A percentile compares a stretch with the other conserved stretches of the same genome.
Evolutionary conservation across 805 yeast species (phyloP).

Genomic region (Schizosaccharomyces osmophilus): DNA sequence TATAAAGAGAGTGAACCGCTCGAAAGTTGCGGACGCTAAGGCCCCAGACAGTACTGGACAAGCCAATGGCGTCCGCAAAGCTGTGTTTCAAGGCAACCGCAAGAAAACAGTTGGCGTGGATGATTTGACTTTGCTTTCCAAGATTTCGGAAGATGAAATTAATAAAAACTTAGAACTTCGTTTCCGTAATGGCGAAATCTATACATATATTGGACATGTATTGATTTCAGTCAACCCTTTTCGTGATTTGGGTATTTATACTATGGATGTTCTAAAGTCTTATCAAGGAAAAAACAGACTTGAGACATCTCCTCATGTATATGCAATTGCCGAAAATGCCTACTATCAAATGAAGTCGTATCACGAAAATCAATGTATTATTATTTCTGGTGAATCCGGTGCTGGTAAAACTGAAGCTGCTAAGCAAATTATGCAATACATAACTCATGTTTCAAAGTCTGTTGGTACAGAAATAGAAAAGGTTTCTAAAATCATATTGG

Average conservation of each 20-base stretch:
- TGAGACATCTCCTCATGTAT: constrained; percentile 87
- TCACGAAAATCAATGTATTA: constrained; percentile 86
- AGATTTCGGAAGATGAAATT: constrained; percentile 75
- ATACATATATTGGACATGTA: constrained; percentile 84
- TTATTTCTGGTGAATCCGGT: constrained; percentile 93
- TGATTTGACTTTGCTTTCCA: constrained; percentile 70
- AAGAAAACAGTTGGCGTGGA: constrained; percentile 97
- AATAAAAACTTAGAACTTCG: constrained; percentile 76
- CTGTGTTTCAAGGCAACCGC: constrained; percentile 64
- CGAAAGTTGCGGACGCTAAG: constrained; percentile 11
- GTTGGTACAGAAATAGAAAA: constrained; percentile 43
- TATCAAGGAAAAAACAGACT: constrained; percentile 81
- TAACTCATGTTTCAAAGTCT: constrained; percentile 41
- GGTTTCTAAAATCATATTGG: constrained; percentile 91
- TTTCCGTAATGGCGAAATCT: constrained; percentile 70
- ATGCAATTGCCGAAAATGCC: constrained; percentile 92
- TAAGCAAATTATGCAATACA: constrained; percentile 74
- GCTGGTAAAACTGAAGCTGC: constrained; percentile 98
- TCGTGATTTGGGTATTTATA: constrained; percentile 84
- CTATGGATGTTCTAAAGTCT: constrained; percentile 44
- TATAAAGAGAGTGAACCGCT: constrained; percentile 10
- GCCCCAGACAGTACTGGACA: constrained; percentile 8
- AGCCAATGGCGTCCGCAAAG: constrained; percentile 43
- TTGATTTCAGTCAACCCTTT: constrained; percentile 91
- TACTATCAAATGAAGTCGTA: constrained; percentile 85